These are phyloP conservation scores for Cryptosporidium parvum DNA, from an alignment of 169 alveolate species.

Conservation along the genomic window DNA sequence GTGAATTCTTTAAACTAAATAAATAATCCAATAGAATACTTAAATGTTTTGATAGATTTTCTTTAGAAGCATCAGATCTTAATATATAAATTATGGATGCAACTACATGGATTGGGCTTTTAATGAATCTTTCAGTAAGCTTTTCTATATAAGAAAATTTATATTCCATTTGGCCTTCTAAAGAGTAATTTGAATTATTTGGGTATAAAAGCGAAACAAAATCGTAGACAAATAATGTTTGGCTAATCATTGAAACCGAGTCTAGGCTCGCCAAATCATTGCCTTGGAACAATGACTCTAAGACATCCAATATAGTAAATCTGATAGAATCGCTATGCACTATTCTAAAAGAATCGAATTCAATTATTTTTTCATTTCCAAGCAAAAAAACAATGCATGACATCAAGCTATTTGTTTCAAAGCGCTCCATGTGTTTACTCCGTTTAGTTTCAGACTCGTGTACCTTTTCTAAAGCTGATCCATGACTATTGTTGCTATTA, in stretches of 20 bases:
- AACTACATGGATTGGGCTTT: conserved; percentile 55
- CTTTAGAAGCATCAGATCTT: not conserved
- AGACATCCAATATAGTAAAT: conserved; percentile 17
- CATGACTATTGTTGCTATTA: not conserved
- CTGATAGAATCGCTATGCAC: conserved; percentile 2
- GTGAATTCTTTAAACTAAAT: conserved; percentile 36
- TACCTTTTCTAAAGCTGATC: not conserved
- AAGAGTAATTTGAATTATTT: not conserved
- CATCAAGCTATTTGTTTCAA: conserved; percentile 28
- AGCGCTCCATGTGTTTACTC: not conserved
- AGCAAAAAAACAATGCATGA: conserved; percentile 34
- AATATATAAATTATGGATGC: conserved; percentile 22
- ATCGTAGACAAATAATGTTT: conserved; percentile 35
- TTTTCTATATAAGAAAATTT: not conserved
- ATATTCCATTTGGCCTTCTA: not conserved
- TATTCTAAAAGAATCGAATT: conserved; percentile 27
- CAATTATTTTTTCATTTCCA: conserved; percentile 26
- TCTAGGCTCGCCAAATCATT: conserved; percentile 29
- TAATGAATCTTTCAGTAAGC: conserved; percentile 14
- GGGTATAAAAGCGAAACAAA: conserved; percentile 1
- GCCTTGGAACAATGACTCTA: conserved; percentile 26
- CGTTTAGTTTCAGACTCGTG: not conserved
- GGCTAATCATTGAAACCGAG: conserved; percentile 29
- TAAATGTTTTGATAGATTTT: not conserved
- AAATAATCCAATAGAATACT: conserved; percentile 14